A percentile compares a stretch with the other conserved stretches of the same genome.
Conservation (phyloP, 495 filamentous ascomycete genomes). For the Umbilicaria muhlenbergii region DNA sequence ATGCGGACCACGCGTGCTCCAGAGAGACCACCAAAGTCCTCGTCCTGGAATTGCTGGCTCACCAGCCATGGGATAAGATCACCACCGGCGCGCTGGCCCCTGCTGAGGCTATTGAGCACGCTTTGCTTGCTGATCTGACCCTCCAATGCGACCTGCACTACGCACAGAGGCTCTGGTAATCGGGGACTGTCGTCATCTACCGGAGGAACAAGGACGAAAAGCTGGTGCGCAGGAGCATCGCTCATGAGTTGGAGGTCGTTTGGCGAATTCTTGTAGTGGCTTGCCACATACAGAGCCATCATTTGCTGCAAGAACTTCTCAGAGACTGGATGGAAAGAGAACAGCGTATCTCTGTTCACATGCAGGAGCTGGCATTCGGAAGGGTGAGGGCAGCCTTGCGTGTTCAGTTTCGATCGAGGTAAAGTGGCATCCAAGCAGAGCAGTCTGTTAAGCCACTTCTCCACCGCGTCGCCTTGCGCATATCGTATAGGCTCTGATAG, state of each 20-base stretch:
- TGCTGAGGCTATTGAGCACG: conserved; percentile 73
- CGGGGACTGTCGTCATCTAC: conserved; percentile 60
- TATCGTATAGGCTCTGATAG: conserved; percentile 91
- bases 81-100: conserved; percentile 80
- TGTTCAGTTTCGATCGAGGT: conserved; percentile 56
- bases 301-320: conserved; percentile 97
- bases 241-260: conserved; percentile 97
- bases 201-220: conserved; percentile 87
- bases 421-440: conserved; percentile 87
- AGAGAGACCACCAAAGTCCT: conserved; percentile 85
- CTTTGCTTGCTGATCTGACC: conserved; percentile 87
- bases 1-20: conserved; percentile 90
- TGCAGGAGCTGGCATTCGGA: conserved; percentile 78
- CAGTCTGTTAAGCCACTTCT: conserved; percentile 91
- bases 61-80: conserved; percentile 98
- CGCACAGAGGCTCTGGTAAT: conserved; percentile 84
- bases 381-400: conserved; percentile 76
- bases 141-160: conserved; percentile 90
- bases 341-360: conserved; percentile 93
- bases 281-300: conserved; percentile 96
- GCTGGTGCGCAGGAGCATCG: conserved; percentile 92
- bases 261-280: conserved; percentile 96
- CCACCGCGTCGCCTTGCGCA: conserved; percentile 75
- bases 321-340: conserved; percentile 93
- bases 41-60: conserved; percentile 96